Percentiles rank a stretch among this genome's conserved stretches.
These are phyloP conservation scores for Candolleomyces aberdarensis DNA, from an alignment of 768 basidiomycete species.

Conservation along the genomic window DNA sequence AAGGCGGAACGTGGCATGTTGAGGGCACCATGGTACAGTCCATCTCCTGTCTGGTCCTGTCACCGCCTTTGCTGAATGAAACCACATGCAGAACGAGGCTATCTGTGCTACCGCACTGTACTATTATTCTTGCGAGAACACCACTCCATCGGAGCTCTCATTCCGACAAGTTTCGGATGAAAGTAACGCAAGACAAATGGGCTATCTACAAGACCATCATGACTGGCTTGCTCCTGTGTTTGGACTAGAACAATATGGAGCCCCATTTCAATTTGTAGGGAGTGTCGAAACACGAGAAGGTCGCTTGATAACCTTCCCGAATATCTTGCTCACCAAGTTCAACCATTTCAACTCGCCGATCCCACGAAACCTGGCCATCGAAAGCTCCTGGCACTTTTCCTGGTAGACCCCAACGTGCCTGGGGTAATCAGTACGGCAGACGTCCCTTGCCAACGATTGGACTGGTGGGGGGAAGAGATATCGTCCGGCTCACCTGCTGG, in stretches of 20 bases:
- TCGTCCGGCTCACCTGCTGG: slow-evolving; percentile 24
- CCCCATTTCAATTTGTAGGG: slow-evolving; percentile 22
- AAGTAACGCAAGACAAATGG: not conserved
- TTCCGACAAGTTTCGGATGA: slow-evolving; percentile 12
- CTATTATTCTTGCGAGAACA: slow-evolving; percentile 14
- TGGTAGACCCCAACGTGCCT: slow-evolving; percentile 26
- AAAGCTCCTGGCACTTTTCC: slow-evolving; percentile 37
- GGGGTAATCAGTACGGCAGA: slow-evolving; percentile 15
- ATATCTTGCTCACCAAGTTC: slow-evolving; percentile 31
- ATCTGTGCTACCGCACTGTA: slow-evolving; percentile 17
- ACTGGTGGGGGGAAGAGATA: slow-evolving; percentile 11
- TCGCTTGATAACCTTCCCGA: slow-evolving; percentile 31
- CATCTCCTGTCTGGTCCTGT: not conserved
- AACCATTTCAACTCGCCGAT: slow-evolving; percentile 31
- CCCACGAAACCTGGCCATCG: slow-evolving; percentile 33
- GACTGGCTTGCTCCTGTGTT: slow-evolving; percentile 18
- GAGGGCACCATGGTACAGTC: slow-evolving; percentile 14
- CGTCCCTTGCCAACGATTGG: slow-evolving; percentile 9
- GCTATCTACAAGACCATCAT: slow-evolving; percentile 18
- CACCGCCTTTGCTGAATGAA: not conserved
- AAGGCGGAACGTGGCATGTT: slow-evolving; percentile 16
- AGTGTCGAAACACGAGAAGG: slow-evolving; percentile 22
- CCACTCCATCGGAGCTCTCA: slow-evolving; percentile 8
- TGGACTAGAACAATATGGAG: slow-evolving; percentile 13
- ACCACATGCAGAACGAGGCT: slow-evolving; percentile 14